These are phyloP conservation scores for Diaporthe sp. DNA, from an alignment of 2,329 filamentous ascomycete genomes.

Conservation along the genomic window DNA sequence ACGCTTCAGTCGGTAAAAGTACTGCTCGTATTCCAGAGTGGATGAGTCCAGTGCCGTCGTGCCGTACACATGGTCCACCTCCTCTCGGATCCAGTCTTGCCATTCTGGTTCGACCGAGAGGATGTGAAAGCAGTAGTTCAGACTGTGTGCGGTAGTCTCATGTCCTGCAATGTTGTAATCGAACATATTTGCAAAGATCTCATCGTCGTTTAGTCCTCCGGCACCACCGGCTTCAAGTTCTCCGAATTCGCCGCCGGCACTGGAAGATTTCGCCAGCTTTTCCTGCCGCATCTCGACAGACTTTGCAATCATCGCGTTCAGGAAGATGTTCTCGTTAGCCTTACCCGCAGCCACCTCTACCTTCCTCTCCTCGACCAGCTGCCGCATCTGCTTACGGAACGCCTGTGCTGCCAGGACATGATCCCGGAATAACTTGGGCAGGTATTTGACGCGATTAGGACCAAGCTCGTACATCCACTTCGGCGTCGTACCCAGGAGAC, in stretches of 20 bases:
- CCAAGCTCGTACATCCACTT: slow-evolving; percentile 13
- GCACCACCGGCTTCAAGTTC: not conserved
- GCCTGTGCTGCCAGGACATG: not conserved
- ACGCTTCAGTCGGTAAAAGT: slow-evolving; percentile 27
- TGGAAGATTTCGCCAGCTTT: not conserved
- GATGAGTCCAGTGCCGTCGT: not conserved
- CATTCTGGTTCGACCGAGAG: slow-evolving; percentile 2
- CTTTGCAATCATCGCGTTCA: slow-evolving; percentile 23
- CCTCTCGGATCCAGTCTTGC: slow-evolving; percentile 21
- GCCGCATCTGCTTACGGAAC: slow-evolving; percentile 1
- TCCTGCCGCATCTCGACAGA: not conserved
- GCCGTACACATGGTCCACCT: slow-evolving; percentile 18
- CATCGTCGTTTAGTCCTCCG: slow-evolving; percentile 3
- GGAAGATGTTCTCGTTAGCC: slow-evolving; percentile 14
- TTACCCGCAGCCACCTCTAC: not conserved
- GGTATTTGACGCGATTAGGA: not conserved
- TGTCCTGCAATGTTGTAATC: slow-evolving; percentile 22
- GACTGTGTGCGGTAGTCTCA: slow-evolving; percentile 18
- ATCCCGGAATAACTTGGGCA: not conserved
- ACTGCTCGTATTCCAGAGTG: slow-evolving; percentile 15
- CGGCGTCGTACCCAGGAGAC: not conserved
- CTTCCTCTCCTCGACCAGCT: slow-evolving; percentile 11
- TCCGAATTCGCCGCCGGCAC: not conserved
- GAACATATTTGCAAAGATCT: slow-evolving; percentile 25
- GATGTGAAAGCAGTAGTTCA: slow-evolving; percentile 25